A percentile compares a stretch with the other conserved stretches of the same genome.
phyloP scores from a whole-genome alignment of 306 rosid genomes.

The Vigna unguiculata region DNA sequence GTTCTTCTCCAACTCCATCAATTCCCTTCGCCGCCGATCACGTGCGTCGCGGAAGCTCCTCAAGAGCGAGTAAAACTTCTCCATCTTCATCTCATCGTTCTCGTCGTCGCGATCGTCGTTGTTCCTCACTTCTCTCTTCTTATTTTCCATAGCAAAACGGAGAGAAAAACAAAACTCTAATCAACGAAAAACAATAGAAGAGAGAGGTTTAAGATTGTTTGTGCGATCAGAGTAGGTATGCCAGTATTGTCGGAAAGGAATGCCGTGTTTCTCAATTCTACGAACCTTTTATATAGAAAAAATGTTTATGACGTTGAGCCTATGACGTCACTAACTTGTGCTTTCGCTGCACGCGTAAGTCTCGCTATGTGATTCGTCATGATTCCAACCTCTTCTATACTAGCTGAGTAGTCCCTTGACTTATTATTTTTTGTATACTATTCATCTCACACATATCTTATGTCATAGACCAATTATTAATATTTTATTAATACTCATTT shows the following conservation, averaged over 20 bases:
- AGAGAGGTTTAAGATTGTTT: not conserved
- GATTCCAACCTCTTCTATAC: not conserved
- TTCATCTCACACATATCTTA: too few relatives aligned
- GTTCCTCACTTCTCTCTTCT: not conserved
- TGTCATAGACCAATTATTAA: too few relatives aligned
- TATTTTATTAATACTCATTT: too few relatives aligned
- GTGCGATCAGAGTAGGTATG: not conserved
- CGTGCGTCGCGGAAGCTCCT: constrained; percentile 56
- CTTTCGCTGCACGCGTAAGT: not conserved
- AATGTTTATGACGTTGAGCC: not conserved
- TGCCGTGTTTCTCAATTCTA: not conserved
- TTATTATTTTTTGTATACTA: not conserved
- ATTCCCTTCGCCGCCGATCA: constrained; percentile 43
- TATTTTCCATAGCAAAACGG: constrained; percentile 8
- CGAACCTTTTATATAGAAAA: not conserved
- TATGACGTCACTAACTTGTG: not conserved
- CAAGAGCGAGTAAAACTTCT: constrained; percentile 55
- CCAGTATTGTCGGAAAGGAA: not conserved
- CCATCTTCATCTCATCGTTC: constrained; percentile 50
- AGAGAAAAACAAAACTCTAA: not conserved
- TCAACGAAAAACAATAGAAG: not conserved
- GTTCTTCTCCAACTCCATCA: constrained; percentile 6
- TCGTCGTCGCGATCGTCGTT: constrained; percentile 30
- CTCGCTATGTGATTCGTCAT: not conserved
- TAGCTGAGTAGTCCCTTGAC: not conserved